A percentile compares a stretch with the other conserved stretches of the same genome.
phyloP scores from a whole-genome alignment of 257 asterid species.

The Plantago major region DNA sequence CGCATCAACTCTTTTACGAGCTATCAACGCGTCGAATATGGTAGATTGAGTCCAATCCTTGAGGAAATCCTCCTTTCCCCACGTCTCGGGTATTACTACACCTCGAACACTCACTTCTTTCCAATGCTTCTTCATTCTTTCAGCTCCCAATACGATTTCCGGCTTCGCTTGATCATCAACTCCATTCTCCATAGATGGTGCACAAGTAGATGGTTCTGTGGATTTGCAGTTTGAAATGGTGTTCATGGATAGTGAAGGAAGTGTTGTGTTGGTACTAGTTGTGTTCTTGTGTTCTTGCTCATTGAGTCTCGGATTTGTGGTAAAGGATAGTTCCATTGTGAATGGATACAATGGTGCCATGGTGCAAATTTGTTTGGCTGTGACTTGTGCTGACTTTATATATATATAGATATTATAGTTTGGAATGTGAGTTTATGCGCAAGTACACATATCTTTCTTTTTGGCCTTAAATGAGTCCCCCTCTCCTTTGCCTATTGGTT shows the following conservation, averaged over 20 bases:
- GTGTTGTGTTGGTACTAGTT: conserved; percentile 6
- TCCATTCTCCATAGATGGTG: conserved; percentile 10
- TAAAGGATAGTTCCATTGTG: conserved; percentile 15
- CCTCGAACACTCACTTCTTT: conserved; percentile 18
- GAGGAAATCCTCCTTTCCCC: conserved; percentile 37
- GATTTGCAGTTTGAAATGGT: conserved; percentile 1
- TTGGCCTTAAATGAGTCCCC: conserved; percentile 12
- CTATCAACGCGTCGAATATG: conserved; percentile 32
- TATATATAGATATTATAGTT: conserved; percentile 1
- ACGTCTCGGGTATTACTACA: conserved; percentile 29
- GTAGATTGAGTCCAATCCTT: conserved; percentile 41
- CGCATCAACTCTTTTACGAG: conserved; percentile 27
- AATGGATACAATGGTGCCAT: background rate
- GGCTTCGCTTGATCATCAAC: background rate
- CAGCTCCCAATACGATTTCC: background rate
- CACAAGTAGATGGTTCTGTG: background rate
- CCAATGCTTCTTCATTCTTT: conserved; percentile 22
- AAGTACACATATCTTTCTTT: conserved; percentile 15
- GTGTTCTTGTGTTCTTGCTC: too few relatives aligned
- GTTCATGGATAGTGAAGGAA: conserved; percentile 6
- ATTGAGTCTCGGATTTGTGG: conserved; percentile 1
- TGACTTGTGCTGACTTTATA: background rate
- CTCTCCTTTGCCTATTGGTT: conserved; percentile 17
- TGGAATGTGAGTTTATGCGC: conserved; percentile 8
- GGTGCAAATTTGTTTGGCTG: conserved; percentile 2